phyloP scores from a whole-genome alignment of 73 alveolate genomes.

The Paramecium octaurelia region DNA sequence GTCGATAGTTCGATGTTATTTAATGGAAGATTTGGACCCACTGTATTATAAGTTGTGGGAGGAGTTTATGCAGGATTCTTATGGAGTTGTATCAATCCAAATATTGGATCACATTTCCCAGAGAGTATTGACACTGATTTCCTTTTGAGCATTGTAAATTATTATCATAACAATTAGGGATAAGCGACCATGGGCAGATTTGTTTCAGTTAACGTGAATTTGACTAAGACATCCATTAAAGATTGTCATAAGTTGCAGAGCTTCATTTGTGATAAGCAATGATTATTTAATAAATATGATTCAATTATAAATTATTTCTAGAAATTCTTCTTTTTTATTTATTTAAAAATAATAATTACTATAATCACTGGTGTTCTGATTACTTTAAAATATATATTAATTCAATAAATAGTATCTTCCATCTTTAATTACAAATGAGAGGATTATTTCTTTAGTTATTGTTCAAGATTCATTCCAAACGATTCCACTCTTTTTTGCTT shows the following conservation, averaged over 20 bases:
- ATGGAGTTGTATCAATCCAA: conserved; percentile 31
- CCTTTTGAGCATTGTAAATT: neutral
- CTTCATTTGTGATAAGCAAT: conserved; percentile 16
- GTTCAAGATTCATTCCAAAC: neutral
- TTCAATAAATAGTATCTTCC: neutral
- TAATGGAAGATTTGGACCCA: conserved; percentile 35
- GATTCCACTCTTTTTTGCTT: neutral
- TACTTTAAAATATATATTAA: neutral
- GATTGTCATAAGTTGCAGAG: conserved; percentile 34
- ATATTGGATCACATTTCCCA: conserved; percentile 23
- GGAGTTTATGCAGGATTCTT: conserved; percentile 43
- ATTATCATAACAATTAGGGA: neutral
- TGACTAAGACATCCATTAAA: conserved; percentile 10
- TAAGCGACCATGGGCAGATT: conserved; percentile 17
- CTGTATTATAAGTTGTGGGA: conserved; percentile 21
- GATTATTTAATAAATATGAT: neutral
- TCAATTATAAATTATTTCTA: neutral
- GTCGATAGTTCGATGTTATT: neutral
- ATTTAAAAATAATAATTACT: neutral
- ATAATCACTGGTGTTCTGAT: neutral
- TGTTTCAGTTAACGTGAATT: conserved; percentile 35
- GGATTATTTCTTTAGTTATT: neutral
- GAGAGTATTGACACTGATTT: conserved; percentile 33
- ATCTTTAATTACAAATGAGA: neutral
- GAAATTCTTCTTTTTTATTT: neutral